Conservation (phyloP, 768 basidiomycete species). For the Saitozyma sp. region DNA sequence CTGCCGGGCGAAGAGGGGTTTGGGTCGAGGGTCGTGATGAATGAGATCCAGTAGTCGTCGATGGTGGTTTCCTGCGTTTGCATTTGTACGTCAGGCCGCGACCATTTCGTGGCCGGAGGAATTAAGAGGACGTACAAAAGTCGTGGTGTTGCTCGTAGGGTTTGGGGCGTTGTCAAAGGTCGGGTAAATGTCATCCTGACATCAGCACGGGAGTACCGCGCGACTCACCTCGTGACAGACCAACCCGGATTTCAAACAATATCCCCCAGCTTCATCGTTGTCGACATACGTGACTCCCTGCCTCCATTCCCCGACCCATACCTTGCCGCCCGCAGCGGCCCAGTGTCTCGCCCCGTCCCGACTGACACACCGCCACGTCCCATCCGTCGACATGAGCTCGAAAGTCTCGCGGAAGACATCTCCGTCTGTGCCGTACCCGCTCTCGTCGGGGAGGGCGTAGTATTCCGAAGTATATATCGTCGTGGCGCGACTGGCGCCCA, state of each 20-base stretch:
- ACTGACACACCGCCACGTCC: conserved; percentile 37
- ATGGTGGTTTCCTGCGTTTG: conserved; percentile 21
- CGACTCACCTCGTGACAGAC: conserved; percentile 48
- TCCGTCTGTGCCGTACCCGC: background rate
- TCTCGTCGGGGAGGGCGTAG: conserved; percentile 26
- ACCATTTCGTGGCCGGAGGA: background rate
- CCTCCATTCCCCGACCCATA: conserved; percentile 47
- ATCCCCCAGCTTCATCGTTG: conserved; percentile 23
- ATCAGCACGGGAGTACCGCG: background rate
- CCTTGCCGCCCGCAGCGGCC: conserved; percentile 32
- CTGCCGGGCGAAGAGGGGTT: conserved; percentile 7
- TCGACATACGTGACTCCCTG: conserved; percentile 33
- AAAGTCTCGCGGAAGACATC: conserved; percentile 34
- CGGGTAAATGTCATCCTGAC: conserved; percentile 40
- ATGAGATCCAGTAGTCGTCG: conserved; percentile 27
- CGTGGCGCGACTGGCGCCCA: conserved; percentile 24
- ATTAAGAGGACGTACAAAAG: conserved; percentile 13
- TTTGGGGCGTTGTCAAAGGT: conserved; percentile 26
- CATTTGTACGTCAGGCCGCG: background rate
- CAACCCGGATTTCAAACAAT: conserved; percentile 26
- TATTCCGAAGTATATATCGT: conserved; percentile 7
- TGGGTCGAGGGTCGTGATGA: conserved; percentile 38
- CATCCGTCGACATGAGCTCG: conserved; percentile 35
- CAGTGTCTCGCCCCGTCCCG: conserved; percentile 31
- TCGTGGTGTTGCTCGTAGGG: background rate